Evolutionary conservation across 2,329 filamentous ascomycete genomes (phyloP).

Genomic region (Scopulariopsis brevicaulis): DNA sequence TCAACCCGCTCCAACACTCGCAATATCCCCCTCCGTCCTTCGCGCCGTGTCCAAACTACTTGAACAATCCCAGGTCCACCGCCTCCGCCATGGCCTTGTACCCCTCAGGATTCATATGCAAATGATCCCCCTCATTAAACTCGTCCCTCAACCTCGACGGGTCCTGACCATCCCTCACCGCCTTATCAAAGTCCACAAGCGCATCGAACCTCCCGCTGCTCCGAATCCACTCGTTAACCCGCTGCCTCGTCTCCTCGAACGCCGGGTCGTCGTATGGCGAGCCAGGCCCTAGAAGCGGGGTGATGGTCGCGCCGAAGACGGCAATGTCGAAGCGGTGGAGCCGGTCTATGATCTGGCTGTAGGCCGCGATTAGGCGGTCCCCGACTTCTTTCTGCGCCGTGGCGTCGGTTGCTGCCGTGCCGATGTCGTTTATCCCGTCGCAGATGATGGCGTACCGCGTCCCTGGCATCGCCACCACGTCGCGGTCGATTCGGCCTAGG

Average conservation of each 20-base stretch:
- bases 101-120: conserved; percentile 45
- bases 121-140: conserved; percentile 47
- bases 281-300: conserved; percentile 27
- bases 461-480: conserved; percentile 43
- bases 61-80: conserved; percentile 41
- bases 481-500: conserved; percentile 43
- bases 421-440: conserved; percentile 56
- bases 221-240: conserved; percentile 49
- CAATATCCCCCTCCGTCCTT: not conserved
- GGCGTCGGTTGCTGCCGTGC: conserved; percentile 28
- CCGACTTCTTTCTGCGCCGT: conserved; percentile 31
- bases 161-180: conserved; percentile 34
- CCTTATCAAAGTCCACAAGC: conserved; percentile 49
- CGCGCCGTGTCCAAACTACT: conserved; percentile 12
- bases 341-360: conserved; percentile 40
- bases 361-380: conserved; percentile 38
- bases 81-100: conserved; percentile 42
- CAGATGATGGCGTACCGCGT: conserved; percentile 47
- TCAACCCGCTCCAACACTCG: not conserved
- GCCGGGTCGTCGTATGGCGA: conserved; percentile 38
- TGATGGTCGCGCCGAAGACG: conserved; percentile 45
- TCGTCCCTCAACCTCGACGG: conserved; percentile 22
- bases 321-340: conserved; percentile 39
- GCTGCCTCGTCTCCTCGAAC: conserved; percentile 40
- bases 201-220: conserved; percentile 42